Evolutionary conservation across 2,329 filamentous ascomycete genomes (phyloP).

Genomic region (Sclerotinia spermophila): DNA sequence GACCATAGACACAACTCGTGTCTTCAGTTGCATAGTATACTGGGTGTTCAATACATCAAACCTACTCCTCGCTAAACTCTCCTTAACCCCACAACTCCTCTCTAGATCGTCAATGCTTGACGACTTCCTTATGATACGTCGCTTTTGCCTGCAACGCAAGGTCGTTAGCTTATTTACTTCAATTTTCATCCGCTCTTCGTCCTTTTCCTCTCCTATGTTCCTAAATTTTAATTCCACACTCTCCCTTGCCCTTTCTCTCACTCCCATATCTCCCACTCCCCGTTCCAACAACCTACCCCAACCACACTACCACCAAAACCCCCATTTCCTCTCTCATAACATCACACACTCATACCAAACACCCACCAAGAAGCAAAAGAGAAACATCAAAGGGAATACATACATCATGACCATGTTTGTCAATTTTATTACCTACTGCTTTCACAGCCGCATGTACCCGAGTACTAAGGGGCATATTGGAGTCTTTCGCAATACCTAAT

Average conservation of each 20-base stretch:
- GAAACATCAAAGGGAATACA: not conserved
- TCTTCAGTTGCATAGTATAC: not conserved
- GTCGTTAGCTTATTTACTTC: not conserved
- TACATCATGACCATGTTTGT: conserved; percentile 1
- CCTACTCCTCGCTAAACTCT: not conserved
- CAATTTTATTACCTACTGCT: not conserved
- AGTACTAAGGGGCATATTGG: not conserved
- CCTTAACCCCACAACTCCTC: not conserved
- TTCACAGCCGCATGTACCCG: not conserved
- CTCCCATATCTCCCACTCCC: not conserved
- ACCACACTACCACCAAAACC: not conserved
- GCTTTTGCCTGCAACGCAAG: not conserved
- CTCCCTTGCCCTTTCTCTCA: not conserved
- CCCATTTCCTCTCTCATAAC: not conserved
- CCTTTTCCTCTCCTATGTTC: not conserved
- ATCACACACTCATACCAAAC: not conserved
- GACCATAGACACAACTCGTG: not conserved
- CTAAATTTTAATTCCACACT: not conserved
- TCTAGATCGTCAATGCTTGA: not conserved
- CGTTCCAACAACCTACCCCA: not conserved
- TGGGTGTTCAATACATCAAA: not conserved
- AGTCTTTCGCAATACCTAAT: not conserved
- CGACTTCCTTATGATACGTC: not conserved
- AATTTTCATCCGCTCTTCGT: not conserved
- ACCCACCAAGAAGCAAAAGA: not conserved